These are phyloP conservation scores for Ogataea pini DNA, from an alignment of 805 yeast species.

Conservation along the genomic window DNA sequence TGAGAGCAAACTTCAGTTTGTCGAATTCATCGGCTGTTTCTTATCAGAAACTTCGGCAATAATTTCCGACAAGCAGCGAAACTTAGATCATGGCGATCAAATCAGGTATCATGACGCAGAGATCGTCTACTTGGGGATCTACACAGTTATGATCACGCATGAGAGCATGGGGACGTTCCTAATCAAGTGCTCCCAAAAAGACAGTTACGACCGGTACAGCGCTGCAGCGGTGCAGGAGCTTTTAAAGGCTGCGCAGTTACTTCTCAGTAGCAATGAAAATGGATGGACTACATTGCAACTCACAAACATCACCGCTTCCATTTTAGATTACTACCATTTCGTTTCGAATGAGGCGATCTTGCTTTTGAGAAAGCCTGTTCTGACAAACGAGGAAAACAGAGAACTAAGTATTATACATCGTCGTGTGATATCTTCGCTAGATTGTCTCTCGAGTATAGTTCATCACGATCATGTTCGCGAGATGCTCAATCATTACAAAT, in stretches of 20 bases:
- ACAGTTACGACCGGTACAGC: background rate
- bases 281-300: slow-evolving; percentile 42
- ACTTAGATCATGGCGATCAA: slow-evolving; percentile 10
- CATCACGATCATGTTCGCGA: slow-evolving; percentile 43
- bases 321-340: slow-evolving; percentile 33
- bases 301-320: slow-evolving; percentile 44
- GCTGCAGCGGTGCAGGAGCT: slow-evolving; percentile 16
- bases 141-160: slow-evolving; percentile 30
- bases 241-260: slow-evolving; percentile 36
- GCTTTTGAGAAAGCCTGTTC: slow-evolving; percentile 20
- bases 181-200: slow-evolving; percentile 8
- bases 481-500: slow-evolving; percentile 42
- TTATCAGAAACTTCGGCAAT: background rate
- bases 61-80: slow-evolving; percentile 17
- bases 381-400: background rate
- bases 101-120: slow-evolving; percentile 10
- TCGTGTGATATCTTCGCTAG: slow-evolving; percentile 34
- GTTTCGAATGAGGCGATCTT: slow-evolving; percentile 20
- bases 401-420: slow-evolving; percentile 20
- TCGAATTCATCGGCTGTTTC: slow-evolving; percentile 6
- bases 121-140: slow-evolving; percentile 26
- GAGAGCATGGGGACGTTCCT: slow-evolving; percentile 36
- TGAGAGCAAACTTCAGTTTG: slow-evolving; percentile 5
- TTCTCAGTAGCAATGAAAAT: slow-evolving; percentile 40
- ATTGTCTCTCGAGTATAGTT: slow-evolving; percentile 43